phyloP scores from a whole-genome alignment of 1,139 yeast species.

The Candida tetrigidarum region DNA sequence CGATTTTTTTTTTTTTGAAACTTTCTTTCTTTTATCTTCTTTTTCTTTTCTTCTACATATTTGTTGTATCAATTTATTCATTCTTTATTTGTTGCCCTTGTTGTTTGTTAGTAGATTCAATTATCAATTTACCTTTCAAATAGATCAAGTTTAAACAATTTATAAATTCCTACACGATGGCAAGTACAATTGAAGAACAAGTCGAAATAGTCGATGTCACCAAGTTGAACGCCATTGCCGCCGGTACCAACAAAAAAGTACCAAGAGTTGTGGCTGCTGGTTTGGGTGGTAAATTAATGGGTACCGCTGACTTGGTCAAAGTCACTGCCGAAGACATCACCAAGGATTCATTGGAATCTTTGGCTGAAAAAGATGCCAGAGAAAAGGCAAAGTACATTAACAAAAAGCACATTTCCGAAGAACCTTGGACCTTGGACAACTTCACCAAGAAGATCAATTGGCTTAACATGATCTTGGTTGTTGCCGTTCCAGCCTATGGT shows the following conservation, averaged over 20 bases:
- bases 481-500: conserved; percentile 72
- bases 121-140: too few relatives aligned
- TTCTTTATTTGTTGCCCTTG: neutral
- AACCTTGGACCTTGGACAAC: conserved; percentile 84
- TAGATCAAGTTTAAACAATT: neutral
- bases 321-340: conserved; percentile 69
- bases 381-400: conserved; percentile 52
- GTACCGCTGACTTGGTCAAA: conserved; percentile 70
- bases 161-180: neutral
- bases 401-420: conserved; percentile 80
- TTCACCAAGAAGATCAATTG: conserved; percentile 93
- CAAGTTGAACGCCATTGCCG: conserved; percentile 83
- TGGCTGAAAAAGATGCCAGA: conserved; percentile 59
- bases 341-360: conserved; percentile 50
- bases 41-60: too few relatives aligned
- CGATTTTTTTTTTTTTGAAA: too few relatives aligned
- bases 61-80: neutral
- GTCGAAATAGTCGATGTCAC: conserved; percentile 68
- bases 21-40: neutral
- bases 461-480: conserved; percentile 84
- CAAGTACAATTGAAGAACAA: conserved; percentile 14
- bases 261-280: conserved; percentile 80
- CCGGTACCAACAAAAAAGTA: conserved; percentile 76
- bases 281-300: conserved; percentile 78
- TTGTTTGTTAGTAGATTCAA: too few relatives aligned